Conservation (phyloP, 2,329 filamentous ascomycete genomes). For the Penicillium vulpinum region DNA sequence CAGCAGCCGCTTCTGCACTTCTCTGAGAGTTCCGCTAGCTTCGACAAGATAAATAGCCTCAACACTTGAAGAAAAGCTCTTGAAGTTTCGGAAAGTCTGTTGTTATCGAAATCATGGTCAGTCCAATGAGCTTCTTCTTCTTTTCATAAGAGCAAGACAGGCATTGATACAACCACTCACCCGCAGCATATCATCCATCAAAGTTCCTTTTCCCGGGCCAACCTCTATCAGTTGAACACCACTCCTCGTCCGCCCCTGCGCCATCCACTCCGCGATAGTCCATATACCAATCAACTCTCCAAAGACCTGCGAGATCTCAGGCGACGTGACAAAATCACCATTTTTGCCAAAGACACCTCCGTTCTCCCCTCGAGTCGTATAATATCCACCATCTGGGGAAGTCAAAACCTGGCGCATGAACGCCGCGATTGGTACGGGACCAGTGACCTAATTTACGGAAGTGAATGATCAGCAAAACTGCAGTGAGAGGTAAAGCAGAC, state of each 20-base stretch:
- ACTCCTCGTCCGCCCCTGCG: slow-evolving; percentile 71
- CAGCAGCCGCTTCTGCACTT: slow-evolving; percentile 76
- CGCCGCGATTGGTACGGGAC: slow-evolving; percentile 84
- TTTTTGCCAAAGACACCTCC: slow-evolving; percentile 88
- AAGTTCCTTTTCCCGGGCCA: slow-evolving; percentile 86
- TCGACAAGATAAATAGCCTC: slow-evolving; percentile 93
- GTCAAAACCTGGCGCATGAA: slow-evolving; percentile 99
- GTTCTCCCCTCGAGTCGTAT: slow-evolving; percentile 70
- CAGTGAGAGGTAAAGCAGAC: background rate
- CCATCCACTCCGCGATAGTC: slow-evolving; percentile 96
- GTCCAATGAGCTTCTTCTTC: background rate
- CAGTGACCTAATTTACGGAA: slow-evolving; percentile 65
- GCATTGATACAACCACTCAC: slow-evolving; percentile 52
- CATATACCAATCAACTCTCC: slow-evolving; percentile 92
- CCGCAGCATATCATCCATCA: slow-evolving; percentile 95
- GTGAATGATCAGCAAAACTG: slow-evolving; percentile 4
- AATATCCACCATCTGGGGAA: slow-evolving; percentile 86
- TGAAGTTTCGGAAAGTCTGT: slow-evolving; percentile 82
- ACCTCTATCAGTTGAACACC: slow-evolving; percentile 91
- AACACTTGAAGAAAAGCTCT: slow-evolving; percentile 70
- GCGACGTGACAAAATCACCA: slow-evolving; percentile 95
- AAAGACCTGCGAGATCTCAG: slow-evolving; percentile 96
- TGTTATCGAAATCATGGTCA: slow-evolving; percentile 4
- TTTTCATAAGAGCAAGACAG: background rate
- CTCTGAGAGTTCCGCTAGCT: slow-evolving; percentile 76